Base-by-base conservation (phyloP, 2,329 filamentous ascomycete genomes). In the Neonectria neomacrospora region DNA sequence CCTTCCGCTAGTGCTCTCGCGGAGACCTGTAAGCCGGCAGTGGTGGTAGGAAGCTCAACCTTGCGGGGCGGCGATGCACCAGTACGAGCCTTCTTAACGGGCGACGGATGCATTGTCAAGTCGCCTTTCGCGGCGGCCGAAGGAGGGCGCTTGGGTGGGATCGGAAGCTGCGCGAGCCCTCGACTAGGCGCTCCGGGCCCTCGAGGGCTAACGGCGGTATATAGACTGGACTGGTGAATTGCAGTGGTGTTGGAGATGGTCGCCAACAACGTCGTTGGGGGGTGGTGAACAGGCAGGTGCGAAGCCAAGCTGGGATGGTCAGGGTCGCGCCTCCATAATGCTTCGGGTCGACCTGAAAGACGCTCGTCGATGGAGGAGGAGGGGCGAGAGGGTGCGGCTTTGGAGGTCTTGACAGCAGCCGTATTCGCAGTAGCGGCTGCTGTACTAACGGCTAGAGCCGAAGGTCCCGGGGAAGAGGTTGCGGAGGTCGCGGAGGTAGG, bases 61-160 rank as follows among this genome's bases (percentile, higher is more conserved):
- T 74, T 79, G 30, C 78, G 75, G 10, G 84, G 82, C 16, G 83
- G 80, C 12, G 79, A 79, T 5, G 82, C 78, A 54, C 83, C 83
- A 30, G 77, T 80, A 53, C 82, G 80, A 66, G 81, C 74, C 73
- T 82, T 86, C 75, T 86, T 87, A 23, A 76, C 64, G 10, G 78
- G 77, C 7, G 74, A 76, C 3, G 75, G 72, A 53, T 79, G 71
- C 77, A 79, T 80, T 54, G 58, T 63, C 41, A 64, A 53, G 42
- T 74, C 75, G 44, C 65, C 61, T 66, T 64, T 70, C 57, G 45
- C 58, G 23, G 57, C 60, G 37, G 61, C 61, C 42, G 69, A 65
- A 41, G 71, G 67, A 42, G 71, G 67, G 42, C 75, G 76, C 67
- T 77, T 77, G 52, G 63, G 63, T 14, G 67, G 28, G 51, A 54